A percentile compares a stretch with the other conserved stretches of the same genome.
Conservation (phyloP, 2,329 filamentous ascomycete species). For the Alternaria hordeiaustralica region DNA sequence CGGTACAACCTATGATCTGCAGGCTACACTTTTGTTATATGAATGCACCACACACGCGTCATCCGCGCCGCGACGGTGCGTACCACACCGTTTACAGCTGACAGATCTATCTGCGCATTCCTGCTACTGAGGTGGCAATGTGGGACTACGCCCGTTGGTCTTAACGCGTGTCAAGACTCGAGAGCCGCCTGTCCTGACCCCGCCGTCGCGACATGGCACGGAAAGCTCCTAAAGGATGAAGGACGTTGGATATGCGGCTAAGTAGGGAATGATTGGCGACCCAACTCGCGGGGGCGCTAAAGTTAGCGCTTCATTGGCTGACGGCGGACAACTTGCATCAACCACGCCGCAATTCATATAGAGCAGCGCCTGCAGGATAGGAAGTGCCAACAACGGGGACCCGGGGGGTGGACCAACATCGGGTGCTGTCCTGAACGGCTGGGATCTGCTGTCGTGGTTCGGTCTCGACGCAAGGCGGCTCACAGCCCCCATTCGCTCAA, state of each 20-base stretch:
- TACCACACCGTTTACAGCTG: constrained; percentile 11
- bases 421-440: constrained; percentile 10
- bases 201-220: constrained; percentile 26
- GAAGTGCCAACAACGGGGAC: constrained; percentile 13
- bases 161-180: constrained; percentile 24
- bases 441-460: constrained; percentile 8
- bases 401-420: constrained; percentile 12
- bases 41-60: constrained; percentile 34
- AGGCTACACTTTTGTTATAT: constrained; percentile 42
- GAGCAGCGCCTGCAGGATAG: constrained; percentile 19
- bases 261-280: constrained; percentile 16
- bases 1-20: constrained; percentile 41
- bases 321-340: constrained; percentile 11
- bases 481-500: constrained; percentile 6
- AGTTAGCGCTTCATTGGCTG: constrained; percentile 15
- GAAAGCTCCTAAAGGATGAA: constrained; percentile 16
- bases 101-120: constrained; percentile 6
- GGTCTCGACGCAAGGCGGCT: constrained; percentile 2
- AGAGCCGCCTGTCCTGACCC: constrained; percentile 19
- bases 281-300: constrained; percentile 23
- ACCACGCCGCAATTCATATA: constrained; percentile 26
- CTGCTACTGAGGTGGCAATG: constrained; percentile 23
- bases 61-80: constrained; percentile 31
- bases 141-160: constrained; percentile 20
- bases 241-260: constrained; percentile 11